Conservation (phyloP, 2,329 filamentous ascomycete genomes). For the Talaromyces funiculosus region DNA sequence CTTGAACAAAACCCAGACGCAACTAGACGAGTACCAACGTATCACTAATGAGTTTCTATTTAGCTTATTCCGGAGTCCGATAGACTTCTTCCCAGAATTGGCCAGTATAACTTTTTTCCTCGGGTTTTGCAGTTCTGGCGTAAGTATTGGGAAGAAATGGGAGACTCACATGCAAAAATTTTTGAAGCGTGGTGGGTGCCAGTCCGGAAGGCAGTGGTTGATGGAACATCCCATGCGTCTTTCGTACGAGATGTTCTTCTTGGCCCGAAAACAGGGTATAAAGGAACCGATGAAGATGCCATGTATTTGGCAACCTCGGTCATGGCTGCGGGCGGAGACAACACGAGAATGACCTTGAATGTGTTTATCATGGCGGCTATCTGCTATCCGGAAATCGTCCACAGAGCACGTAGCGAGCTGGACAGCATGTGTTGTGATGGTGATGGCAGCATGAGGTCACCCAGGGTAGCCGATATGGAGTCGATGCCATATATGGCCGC, state of each 20-base stretch:
- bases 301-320: background rate
- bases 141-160: background rate
- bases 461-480: background rate
- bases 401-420: background rate
- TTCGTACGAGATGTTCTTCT: background rate
- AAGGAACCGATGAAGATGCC: background rate
- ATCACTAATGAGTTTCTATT: background rate
- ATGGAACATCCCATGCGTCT: background rate
- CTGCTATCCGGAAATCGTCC: background rate
- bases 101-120: background rate
- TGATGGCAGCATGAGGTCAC: background rate
- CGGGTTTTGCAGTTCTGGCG: background rate
- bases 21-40: background rate
- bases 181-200: background rate
- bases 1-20: background rate
- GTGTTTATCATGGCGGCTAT: background rate
- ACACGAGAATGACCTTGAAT: background rate
- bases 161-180: background rate
- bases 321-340: background rate
- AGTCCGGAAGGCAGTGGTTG: background rate
- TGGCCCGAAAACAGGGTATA: background rate
- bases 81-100: background rate
- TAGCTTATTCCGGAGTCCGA: background rate
- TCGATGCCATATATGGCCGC: background rate
- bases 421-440: background rate